Evolutionary conservation across 2,329 filamentous ascomycete species (phyloP).

Genomic region (Calonectria pseudoturangicola): DNA sequence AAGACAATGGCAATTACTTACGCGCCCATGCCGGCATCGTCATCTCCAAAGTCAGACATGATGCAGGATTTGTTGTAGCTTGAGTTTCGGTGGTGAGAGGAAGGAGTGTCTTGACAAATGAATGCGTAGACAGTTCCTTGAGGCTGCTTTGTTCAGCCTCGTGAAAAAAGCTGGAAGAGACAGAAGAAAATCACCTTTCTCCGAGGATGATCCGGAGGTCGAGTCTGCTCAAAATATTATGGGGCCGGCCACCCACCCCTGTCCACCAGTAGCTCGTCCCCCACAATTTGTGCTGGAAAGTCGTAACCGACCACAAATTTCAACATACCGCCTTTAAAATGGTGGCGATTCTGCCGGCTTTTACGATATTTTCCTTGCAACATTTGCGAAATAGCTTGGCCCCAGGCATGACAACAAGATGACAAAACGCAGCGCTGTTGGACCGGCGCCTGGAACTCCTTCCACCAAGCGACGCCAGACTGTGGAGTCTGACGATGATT

Average conservation of each 20-base stretch:
- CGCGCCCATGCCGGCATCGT: slow-evolving; percentile 76
- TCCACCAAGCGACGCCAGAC: slow-evolving; percentile 54
- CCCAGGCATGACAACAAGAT: slow-evolving; percentile 54
- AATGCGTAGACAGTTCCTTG: slow-evolving; percentile 46
- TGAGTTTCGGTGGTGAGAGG: slow-evolving; percentile 18
- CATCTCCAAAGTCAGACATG: slow-evolving; percentile 86
- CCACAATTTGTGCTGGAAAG: slow-evolving; percentile 37
- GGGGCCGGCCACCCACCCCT: slow-evolving; percentile 27
- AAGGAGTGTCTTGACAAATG: slow-evolving; percentile 40
- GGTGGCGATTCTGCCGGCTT: slow-evolving; percentile 58
- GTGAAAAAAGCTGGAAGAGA: slow-evolving; percentile 55
- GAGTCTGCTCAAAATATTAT: slow-evolving; percentile 23
- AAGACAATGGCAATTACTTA: slow-evolving; percentile 61
- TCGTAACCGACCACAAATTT: slow-evolving; percentile 57
- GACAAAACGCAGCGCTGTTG: slow-evolving; percentile 58
- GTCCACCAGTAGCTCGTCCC: slow-evolving; percentile 39
- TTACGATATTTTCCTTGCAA: slow-evolving; percentile 39
- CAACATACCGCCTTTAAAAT: slow-evolving; percentile 59
- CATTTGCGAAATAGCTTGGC: slow-evolving; percentile 25
- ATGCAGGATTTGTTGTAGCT: slow-evolving; percentile 43
- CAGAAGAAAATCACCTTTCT: slow-evolving; percentile 53
- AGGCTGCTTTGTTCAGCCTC: slow-evolving; percentile 48
- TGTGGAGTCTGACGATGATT: slow-evolving; percentile 42
- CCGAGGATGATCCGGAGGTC: slow-evolving; percentile 57
- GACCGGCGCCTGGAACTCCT: slow-evolving; percentile 50